Evolutionary conservation across 2,329 filamentous ascomycete species (phyloP).

Genomic region (Trichoderma aggressivum): DNA sequence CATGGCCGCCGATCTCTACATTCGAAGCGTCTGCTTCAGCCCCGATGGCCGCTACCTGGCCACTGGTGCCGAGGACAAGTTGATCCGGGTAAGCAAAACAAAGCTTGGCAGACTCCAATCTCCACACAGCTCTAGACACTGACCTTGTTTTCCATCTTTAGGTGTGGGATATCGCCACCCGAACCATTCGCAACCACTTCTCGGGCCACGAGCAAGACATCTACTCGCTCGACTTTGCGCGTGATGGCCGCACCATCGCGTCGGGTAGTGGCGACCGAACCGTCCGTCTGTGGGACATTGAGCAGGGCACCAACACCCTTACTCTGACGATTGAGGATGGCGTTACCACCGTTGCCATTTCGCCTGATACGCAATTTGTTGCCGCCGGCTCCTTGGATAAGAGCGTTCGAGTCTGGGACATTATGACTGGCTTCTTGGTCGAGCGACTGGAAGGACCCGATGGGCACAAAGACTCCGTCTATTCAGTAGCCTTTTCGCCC

Average conservation of each 20-base stretch:
- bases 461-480: slow-evolving; percentile 95
- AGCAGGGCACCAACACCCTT: slow-evolving; percentile 75
- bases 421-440: slow-evolving; percentile 76
- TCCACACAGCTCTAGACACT: neutral
- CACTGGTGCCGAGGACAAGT: slow-evolving; percentile 95
- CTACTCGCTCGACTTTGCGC: slow-evolving; percentile 91
- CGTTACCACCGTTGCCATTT: slow-evolving; percentile 96
- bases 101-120: neutral
- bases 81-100: slow-evolving; percentile 71
- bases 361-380: slow-evolving; percentile 88
- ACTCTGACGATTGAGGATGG: slow-evolving; percentile 93
- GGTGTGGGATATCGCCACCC: slow-evolving; percentile 90
- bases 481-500: slow-evolving; percentile 93
- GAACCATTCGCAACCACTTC: slow-evolving; percentile 88
- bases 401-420: slow-evolving; percentile 97
- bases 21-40: slow-evolving; percentile 97
- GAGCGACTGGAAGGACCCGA: slow-evolving; percentile 90
- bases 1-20: slow-evolving; percentile 89
- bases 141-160: slow-evolving; percentile 36
- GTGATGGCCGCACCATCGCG: slow-evolving; percentile 89
- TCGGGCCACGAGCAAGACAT: slow-evolving; percentile 98
- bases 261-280: slow-evolving; percentile 94
- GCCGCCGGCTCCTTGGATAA: slow-evolving; percentile 95
- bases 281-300: slow-evolving; percentile 94
- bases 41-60: slow-evolving; percentile 91